Evolutionary conservation across 257 asterid species (phyloP).

Genomic region (Anisodus tanguticus): DNA sequence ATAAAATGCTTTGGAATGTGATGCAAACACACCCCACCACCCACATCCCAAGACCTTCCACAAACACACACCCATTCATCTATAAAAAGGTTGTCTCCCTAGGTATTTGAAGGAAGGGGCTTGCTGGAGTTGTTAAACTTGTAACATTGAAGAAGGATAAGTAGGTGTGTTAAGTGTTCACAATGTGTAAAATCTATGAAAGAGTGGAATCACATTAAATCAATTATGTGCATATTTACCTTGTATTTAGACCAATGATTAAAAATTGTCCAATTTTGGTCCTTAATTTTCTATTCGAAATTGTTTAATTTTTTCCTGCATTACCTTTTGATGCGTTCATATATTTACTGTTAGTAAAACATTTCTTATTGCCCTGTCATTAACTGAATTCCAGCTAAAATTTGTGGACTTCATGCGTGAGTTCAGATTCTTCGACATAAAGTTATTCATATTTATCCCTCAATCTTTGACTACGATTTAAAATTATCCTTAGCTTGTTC

Average conservation of each 20-base stretch:
- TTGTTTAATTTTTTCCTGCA: too few species aligned
- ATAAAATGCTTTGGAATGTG: background rate
- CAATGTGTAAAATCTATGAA: background rate
- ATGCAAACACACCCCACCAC: background rate
- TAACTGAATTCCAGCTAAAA: background rate
- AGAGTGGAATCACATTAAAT: background rate
- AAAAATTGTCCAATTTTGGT: background rate
- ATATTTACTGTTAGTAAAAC: too few species aligned
- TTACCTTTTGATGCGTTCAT: background rate
- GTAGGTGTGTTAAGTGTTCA: too few species aligned
- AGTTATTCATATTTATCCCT: too few species aligned
- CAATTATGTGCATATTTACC: background rate
- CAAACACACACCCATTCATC: background rate
- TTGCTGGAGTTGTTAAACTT: background rate
- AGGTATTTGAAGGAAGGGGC: too few species aligned
- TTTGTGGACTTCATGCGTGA: background rate
- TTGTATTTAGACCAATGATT: background rate
- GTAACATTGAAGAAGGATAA: too few species aligned
- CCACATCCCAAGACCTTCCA: background rate
- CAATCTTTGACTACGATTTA: too few species aligned
- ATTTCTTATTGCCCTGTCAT: background rate
- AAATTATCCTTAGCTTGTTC: too few species aligned
- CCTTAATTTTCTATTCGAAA: too few species aligned
- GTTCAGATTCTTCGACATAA: too few species aligned
- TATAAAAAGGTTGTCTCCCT: background rate